Conservation (phyloP, 2,329 filamentous ascomycete genomes). For the Apiospora malaysiana region DNA sequence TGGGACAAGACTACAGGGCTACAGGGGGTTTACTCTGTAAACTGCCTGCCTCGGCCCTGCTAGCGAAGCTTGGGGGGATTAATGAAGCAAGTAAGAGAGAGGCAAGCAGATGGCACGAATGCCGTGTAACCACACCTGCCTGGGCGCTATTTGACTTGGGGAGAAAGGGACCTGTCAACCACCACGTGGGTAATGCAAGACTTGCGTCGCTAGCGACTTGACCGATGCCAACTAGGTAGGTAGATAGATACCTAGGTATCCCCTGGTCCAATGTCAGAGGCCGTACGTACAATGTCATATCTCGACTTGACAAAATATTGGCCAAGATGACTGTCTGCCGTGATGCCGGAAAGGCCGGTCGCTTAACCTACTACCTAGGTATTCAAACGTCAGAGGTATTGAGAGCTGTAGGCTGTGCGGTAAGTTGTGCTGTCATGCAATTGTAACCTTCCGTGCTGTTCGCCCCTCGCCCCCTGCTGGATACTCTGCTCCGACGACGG, state of each 20-base stretch:
- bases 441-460: not conserved
- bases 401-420: not conserved
- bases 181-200: conserved; percentile 2
- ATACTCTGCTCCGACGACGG: conserved; percentile 5
- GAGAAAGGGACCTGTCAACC: not conserved
- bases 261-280: too few species aligned
- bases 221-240: not conserved
- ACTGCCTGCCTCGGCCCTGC: not conserved
- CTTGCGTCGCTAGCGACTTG: conserved; percentile 4
- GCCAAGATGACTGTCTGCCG: too few species aligned
- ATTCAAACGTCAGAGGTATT: not conserved
- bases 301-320: too few species aligned
- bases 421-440: not conserved
- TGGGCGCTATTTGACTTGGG: not conserved
- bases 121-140: conserved; percentile 14
- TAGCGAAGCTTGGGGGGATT: not conserved
- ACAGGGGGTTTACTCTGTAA: conserved; percentile 6
- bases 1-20: not conserved
- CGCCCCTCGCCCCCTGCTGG: not conserved
- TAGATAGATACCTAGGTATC: not conserved
- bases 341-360: too few species aligned
- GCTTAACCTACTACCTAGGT: too few species aligned
- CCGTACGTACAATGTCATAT: not conserved
- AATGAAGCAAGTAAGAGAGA: not conserved
- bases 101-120: conserved; percentile 7